Conservation (phyloP, 176 grass and related monocot species). For the Bothriochloa decipiens region DNA sequence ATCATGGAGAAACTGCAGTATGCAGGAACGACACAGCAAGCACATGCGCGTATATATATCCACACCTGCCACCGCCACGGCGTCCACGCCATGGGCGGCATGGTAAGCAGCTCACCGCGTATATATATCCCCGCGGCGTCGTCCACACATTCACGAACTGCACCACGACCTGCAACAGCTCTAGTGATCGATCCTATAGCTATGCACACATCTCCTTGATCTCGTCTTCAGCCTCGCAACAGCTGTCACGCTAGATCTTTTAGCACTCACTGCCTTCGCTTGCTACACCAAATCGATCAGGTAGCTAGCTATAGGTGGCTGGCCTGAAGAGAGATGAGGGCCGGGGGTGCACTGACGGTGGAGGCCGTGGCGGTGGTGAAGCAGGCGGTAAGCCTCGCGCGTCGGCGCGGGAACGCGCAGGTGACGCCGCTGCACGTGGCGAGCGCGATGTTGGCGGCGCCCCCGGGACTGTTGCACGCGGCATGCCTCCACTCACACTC, state of each 20-base stretch:
- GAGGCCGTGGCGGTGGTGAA: slow-evolving; percentile 73
- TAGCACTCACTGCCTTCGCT: slow-evolving; percentile 25
- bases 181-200: slow-evolving; percentile 40
- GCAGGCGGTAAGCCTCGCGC: slow-evolving; percentile 78
- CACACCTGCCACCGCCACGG: slow-evolving; percentile 80
- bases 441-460: slow-evolving; percentile 78
- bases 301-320: background rate
- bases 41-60: no score
- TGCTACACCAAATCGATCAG: slow-evolving; percentile 17
- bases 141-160: background rate
- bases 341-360: slow-evolving; percentile 84
- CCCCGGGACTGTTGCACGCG: slow-evolving; percentile 63
- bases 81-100: slow-evolving; percentile 98
- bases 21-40: no score
- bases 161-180: slow-evolving; percentile 46
- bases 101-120: slow-evolving; percentile 42
- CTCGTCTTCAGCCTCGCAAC: slow-evolving; percentile 19
- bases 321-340: slow-evolving; percentile 59
- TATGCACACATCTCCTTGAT: slow-evolving; percentile 10
- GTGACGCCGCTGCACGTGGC: slow-evolving; percentile 97
- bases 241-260: slow-evolving; percentile 13
- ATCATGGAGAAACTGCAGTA: no score
- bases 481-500: slow-evolving; percentile 87
- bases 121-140: background rate
- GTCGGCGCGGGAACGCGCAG: slow-evolving; percentile 81